Evolutionary conservation across 1,139 yeast genomes (phyloP), one percentile per base, ranked within the genome.

Genomic region (Yamadazyma dushanensis): DNA sequence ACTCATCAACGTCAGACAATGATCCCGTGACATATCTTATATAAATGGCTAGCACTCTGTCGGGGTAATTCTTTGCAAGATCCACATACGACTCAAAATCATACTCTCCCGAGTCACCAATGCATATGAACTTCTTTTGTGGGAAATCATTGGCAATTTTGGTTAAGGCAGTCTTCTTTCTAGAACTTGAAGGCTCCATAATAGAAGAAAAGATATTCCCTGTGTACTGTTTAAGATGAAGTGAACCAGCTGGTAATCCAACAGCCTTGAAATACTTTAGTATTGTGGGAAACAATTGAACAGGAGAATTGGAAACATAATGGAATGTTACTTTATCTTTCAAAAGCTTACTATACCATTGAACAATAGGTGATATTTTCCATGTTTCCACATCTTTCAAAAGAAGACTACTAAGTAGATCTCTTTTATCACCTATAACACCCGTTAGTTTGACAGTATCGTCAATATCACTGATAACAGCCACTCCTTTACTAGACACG

Each of bases 31-130:
- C 89, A 35, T 84, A 84, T 36, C 98, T 68, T 29, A 94, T 85
- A 56, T 80, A 89, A 5, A 94, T 87, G 1, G 85, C 94, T 20
- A 74, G 47, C 1, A 92, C 69, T 45, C 78, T 83, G 5, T 67
- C 62, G 0, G 96, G 95, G 49, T 66, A 78, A 20, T 57, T 49
- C 25, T 63, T 59, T 0, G 95, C 88, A 25, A 88, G 62, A 26
- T 83, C 84, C 5, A 79, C 73, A 54, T 92, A 94, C 0, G 97
- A 95, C 53, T 94, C 98, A 31, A 92, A 66, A 61, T 94, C 99
- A 44, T 83, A 82, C 55, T 94, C 98, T 2, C 98, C 97, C 2
- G 97, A 83, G 57, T 94, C 99, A 15, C 99, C 99, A 17, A 92
- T 73, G 38, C 95, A 68, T 15, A 92, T 70, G 54, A 92, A 92